Evolutionary conservation across 208 protist genomes (phyloP), one percentile per base, ranked within the genome.

Genomic region (Wallacemonas sp.): DNA sequence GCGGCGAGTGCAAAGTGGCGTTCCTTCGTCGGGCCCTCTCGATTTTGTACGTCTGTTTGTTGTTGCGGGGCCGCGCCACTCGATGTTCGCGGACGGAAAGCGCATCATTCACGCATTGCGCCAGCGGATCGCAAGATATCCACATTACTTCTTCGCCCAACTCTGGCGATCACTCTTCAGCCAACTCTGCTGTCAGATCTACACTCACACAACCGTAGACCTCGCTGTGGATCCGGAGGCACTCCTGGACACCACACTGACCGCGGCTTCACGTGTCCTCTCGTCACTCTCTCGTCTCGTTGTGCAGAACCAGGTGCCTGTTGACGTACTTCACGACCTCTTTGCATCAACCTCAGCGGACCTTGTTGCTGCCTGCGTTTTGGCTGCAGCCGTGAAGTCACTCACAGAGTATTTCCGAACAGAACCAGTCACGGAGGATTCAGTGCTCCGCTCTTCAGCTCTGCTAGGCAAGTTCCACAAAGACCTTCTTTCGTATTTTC

Each of bases 401-500:
- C 47, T 55, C 24, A 17, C 8, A 17, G 26, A 55, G 3, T 55
- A 30, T 19, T 55, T 55, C 0, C 23, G 24, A 9, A 17, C 11
- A 19, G 24, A 55, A 32, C 5, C 11, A 3, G 47, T 29, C 5
- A 55, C 47, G 5, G n/a, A 9, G 47, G 47, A 55, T 6, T 32
- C 6, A 6, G 23, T 55, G 3, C 24, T 6, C 17, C 11, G 30
- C 9, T 55, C 32, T 26, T 16, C 52, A 9, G 29, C 19, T 4
- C 30, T 58, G 26, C 52, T 58, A 2, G 30, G 17, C 11, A 64
- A 58, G 44, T 49, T 79, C 3, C 67, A 72, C 58, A 23, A 23
- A 61, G 17, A 68, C 16, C n/a, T 74, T 69, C 47, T 65, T 63
- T 24, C 30, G 1, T 72, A 56, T 32, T 61, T 58, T 61, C 19